Conservation (phyloP, 2,329 filamentous ascomycete genomes). For the Colletotrichum sp. region DNA sequence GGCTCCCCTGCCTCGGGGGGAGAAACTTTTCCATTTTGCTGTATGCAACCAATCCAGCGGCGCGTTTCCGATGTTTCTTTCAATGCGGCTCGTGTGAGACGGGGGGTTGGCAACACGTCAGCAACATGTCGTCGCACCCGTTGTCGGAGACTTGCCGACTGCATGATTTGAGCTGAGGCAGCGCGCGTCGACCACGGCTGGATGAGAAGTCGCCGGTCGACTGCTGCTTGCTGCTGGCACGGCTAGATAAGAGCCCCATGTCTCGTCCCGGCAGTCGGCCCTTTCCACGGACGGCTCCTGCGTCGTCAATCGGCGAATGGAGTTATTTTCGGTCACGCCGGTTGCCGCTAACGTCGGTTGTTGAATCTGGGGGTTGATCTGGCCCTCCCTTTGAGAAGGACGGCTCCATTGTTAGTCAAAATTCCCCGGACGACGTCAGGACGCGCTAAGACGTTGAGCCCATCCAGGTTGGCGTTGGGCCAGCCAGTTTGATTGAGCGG, state of each 20-base stretch:
- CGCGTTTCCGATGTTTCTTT: background rate
- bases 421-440: background rate
- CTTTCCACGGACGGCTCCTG: background rate
- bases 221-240: background rate
- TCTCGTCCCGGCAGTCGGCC: background rate
- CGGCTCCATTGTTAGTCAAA: background rate
- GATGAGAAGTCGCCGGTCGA: background rate
- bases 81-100: background rate
- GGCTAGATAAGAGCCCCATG: background rate
- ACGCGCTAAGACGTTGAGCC: background rate
- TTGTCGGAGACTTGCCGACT: background rate
- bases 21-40: background rate
- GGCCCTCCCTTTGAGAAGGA: background rate
- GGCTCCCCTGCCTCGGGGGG: background rate
- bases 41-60: background rate
- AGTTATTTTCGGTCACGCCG: background rate
- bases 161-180: background rate
- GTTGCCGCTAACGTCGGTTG: background rate
- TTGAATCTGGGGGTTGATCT: background rate
- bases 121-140: background rate
- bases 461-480: background rate
- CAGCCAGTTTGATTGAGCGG: background rate
- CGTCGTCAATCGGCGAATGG: background rate
- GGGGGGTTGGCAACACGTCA: background rate
- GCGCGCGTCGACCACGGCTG: background rate